Evolutionary conservation across 176 grass and related monocot species (phyloP), one percentile per base, ranked within the genome.

Genomic region (Zea luxurians): DNA sequence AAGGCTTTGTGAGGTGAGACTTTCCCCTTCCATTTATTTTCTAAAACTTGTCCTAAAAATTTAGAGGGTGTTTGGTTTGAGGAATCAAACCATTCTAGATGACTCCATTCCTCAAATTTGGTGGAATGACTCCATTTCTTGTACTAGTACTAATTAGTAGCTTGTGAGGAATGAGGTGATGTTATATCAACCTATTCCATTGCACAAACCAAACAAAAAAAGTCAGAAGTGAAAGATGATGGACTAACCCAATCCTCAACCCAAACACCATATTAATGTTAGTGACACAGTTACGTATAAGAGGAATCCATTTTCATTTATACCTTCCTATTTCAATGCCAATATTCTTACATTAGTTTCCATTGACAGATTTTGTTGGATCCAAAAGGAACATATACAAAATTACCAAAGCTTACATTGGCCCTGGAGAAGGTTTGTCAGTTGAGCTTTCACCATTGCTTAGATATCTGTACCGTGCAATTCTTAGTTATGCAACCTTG

Each of bases 351-450:
- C 70, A 59, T 48, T 75, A 79, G 8, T 70, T 88, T 69, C 41
- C 66, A 58, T 83, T 50, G 62, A 77, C 88, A 99, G 96, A 95
- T 99, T 72, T 83, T 99, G 81, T 55, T 99, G 74, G 79, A 85
- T 74, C 96, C 96, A 87, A 99, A 92, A 87, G 83, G 88, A 85
- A 99, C 92, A 55, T 99, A 99, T 66, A 75, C 78, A 77, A 90
- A 88, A 78, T 71, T 99, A 37, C 61, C 83, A 3, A 99, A 99
- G 80, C 78, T 99, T 86, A 78, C 92, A 47, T 83, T 92, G 36
- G 92, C 96, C 47, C 82, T 99, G 82, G 96, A 99, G 68, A 99
- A 99, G 96, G 96, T 99, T 87, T 85, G 83, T 88, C 73, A 74
- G 1, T 77, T 74, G 54, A 78, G 44, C 53, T 70, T 77, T 37